Evolutionary conservation across 2,329 filamentous ascomycete genomes (phyloP).

Genomic region (Cercospora sp.): DNA sequence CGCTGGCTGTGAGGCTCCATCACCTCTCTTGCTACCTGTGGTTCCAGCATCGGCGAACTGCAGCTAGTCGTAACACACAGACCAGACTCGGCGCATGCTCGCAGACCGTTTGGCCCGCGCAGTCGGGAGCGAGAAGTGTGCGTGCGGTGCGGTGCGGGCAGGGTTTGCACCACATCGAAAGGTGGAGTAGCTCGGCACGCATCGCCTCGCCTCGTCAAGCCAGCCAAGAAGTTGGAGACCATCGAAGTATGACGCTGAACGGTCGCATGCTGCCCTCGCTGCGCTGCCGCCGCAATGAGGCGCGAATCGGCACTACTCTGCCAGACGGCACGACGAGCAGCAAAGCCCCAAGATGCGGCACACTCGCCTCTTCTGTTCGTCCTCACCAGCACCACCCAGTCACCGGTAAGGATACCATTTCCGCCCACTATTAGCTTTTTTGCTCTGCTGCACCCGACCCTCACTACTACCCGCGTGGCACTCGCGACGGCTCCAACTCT

Average conservation of each 20-base stretch:
- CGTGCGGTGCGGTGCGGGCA: background rate
- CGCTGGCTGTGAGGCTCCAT: background rate
- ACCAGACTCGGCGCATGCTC: background rate
- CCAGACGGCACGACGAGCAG: background rate
- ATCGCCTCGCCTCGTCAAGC: background rate
- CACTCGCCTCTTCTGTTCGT: background rate
- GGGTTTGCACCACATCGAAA: background rate
- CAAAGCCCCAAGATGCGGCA: background rate
- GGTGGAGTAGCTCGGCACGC: background rate
- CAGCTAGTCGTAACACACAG: background rate
- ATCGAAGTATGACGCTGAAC: background rate
- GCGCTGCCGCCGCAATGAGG: background rate
- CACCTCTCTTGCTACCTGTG: background rate
- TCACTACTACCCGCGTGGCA: conserved; percentile 13
- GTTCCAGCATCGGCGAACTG: background rate
- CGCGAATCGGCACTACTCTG: background rate
- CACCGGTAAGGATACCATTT: background rate
- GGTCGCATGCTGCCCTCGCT: background rate
- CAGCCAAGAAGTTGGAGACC: background rate
- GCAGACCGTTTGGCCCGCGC: background rate
- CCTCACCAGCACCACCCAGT: background rate
- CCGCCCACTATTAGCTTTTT: background rate
- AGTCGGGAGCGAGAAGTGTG: background rate
- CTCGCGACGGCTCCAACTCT: conserved; percentile 15
- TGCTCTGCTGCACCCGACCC: background rate